phyloP scores from a whole-genome alignment of 2,329 filamentous ascomycete species.

The Scleromitrula shiraiana region DNA sequence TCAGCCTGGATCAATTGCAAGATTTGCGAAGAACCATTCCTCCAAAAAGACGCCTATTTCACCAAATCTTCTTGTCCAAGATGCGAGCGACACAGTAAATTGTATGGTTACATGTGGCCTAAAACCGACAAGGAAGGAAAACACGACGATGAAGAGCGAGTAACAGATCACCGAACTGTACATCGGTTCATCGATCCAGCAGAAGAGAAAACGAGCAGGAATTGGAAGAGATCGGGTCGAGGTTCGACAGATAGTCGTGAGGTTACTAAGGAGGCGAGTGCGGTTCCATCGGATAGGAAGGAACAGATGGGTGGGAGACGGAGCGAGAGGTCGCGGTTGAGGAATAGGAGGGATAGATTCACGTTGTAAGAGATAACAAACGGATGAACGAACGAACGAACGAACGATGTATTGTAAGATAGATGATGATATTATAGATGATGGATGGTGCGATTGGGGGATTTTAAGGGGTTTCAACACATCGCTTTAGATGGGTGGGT shows the following conservation, averaged over 20 bases:
- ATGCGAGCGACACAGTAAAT: constrained; percentile 89
- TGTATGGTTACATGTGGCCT: constrained; percentile 93
- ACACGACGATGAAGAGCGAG: constrained; percentile 59
- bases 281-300: neutral
- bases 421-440: constrained; percentile 1
- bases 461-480: neutral
- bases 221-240: constrained; percentile 17
- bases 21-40: constrained; percentile 73
- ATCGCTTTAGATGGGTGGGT: neutral
- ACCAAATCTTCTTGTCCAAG: constrained; percentile 81
- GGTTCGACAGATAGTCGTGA: constrained; percentile 19
- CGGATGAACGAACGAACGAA: too few relatives aligned
- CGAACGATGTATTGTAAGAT: neutral
- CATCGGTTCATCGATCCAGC: constrained; percentile 72
- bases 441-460: neutral
- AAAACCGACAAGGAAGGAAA: constrained; percentile 80
- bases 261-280: constrained; percentile 19
- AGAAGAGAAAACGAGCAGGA: constrained; percentile 44
- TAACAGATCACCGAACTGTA: constrained; percentile 74
- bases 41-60: constrained; percentile 81
- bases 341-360: constrained; percentile 1
- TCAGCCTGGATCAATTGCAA: constrained; percentile 86
- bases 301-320: neutral
- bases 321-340: neutral
- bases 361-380: constrained; percentile 10